These are phyloP conservation scores for Kwoniella heveanensis DNA, from an alignment of 768 basidiomycete species.

Conservation along the genomic window DNA sequence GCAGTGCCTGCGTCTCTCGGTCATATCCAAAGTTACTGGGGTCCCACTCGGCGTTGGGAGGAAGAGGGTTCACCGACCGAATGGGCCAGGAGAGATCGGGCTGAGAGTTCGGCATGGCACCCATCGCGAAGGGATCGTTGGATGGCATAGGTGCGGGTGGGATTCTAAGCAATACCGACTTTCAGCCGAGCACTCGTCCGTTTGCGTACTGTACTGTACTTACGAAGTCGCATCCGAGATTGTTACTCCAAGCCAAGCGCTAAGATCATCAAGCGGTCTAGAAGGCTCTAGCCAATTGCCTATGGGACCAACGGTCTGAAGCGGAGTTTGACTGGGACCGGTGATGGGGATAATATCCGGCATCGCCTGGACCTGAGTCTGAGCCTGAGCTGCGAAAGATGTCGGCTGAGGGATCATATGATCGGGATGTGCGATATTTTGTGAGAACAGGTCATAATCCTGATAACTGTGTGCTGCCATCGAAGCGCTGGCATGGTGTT, in stretches of 20 bases:
- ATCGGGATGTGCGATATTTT: not conserved
- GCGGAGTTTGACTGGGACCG: not conserved
- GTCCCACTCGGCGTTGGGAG: conserved; percentile 13
- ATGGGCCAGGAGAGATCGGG: not conserved
- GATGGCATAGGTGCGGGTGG: not conserved
- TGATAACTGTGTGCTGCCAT: not conserved
- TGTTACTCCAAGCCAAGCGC: not conserved
- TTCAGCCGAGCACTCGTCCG: no score
- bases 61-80: not conserved
- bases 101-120: not conserved
- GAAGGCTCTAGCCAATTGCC: not conserved
- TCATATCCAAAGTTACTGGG: conserved; percentile 10
- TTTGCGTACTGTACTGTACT: not conserved
- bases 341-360: not conserved
- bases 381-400: not conserved
- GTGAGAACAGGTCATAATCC: not conserved
- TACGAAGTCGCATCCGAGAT: not conserved
- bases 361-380: not conserved
- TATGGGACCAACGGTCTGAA: not conserved
- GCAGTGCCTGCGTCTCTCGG: conserved; percentile 21
- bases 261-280: not conserved
- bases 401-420: not conserved
- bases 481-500: not conserved
- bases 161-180: not conserved
- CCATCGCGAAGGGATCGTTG: not conserved